phyloP scores from a whole-genome alignment of 768 basidiomycete species.

The Boletus sensibilis region DNA sequence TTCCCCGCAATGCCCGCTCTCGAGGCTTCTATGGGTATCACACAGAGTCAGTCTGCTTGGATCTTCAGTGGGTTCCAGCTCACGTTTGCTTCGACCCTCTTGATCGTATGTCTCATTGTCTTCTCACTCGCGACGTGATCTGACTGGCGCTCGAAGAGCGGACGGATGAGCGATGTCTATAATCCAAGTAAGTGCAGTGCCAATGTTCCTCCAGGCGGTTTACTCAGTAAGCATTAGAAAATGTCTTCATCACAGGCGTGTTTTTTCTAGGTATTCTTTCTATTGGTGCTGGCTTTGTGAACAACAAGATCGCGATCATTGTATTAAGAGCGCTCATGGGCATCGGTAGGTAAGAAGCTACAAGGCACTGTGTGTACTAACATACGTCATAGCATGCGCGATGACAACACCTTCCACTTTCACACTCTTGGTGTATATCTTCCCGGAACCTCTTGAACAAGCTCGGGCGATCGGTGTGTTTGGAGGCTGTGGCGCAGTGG shows the following conservation, averaged over 20 bases:
- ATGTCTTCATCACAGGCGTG: constrained; percentile 43
- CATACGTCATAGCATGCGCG: constrained; percentile 38
- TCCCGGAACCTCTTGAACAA: constrained; percentile 46
- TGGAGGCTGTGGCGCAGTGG: constrained; percentile 46
- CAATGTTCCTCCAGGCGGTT: constrained; percentile 22
- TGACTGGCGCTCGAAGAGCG: constrained; percentile 21
- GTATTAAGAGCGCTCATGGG: constrained; percentile 53
- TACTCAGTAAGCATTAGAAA: constrained; percentile 39
- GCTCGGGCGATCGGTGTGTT: constrained; percentile 48
- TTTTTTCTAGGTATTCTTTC: constrained; percentile 42
- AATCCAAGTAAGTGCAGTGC: constrained; percentile 29
- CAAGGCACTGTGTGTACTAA: neutral
- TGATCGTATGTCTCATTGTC: constrained; percentile 15
- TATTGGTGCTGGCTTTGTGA: constrained; percentile 46
- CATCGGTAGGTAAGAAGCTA: constrained; percentile 32
- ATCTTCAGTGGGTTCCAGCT: constrained; percentile 43
- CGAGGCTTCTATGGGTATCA: constrained; percentile 11
- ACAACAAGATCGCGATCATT: constrained; percentile 46
- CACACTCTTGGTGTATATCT: constrained; percentile 50
- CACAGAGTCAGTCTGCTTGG: constrained; percentile 30
- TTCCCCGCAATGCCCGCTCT: constrained; percentile 41
- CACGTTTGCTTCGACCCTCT: constrained; percentile 43
- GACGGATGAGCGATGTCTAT: constrained; percentile 27
- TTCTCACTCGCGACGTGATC: neutral
- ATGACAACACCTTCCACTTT: constrained; percentile 52